phyloP scores from a whole-genome alignment of 2,329 filamentous ascomycete genomes.

The Endocalyx cinctus region DNA sequence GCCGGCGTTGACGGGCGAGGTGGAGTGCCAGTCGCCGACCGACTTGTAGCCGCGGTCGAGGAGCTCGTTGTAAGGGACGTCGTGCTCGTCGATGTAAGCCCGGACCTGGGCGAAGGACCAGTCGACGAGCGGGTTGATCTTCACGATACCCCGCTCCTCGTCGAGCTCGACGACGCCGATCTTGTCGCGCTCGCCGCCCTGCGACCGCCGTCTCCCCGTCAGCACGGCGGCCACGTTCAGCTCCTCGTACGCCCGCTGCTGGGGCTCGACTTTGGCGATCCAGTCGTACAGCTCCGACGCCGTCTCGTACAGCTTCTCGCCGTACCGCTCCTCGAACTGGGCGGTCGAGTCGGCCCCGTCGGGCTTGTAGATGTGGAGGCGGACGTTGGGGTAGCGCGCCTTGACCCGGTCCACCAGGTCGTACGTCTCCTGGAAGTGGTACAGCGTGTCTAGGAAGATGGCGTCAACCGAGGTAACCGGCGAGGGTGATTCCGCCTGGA shows the following conservation, averaged over 20 bases:
- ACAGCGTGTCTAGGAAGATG: constrained; percentile 79
- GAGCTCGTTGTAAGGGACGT: constrained; percentile 90
- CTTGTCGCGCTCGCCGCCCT: constrained; percentile 86
- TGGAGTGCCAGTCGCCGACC: constrained; percentile 97
- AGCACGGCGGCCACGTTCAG: constrained; percentile 85
- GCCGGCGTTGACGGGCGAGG: constrained; percentile 78
- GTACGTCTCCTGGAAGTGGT: constrained; percentile 77
- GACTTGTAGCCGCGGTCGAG: constrained; percentile 97
- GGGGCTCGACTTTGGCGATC: constrained; percentile 95
- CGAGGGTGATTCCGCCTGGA: constrained; percentile 59
- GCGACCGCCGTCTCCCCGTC: constrained; percentile 85
- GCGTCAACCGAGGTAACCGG: constrained; percentile 54
- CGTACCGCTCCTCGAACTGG: constrained; percentile 80
- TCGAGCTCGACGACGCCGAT: constrained; percentile 91
- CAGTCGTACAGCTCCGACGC: constrained; percentile 93
- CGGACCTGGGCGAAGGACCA: constrained; percentile 91
- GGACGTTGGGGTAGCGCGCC: constrained; percentile 70
- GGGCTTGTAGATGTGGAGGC: constrained; percentile 87
- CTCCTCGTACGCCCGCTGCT: constrained; percentile 83
- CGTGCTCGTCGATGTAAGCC: constrained; percentile 76
- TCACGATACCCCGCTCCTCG: constrained; percentile 80
- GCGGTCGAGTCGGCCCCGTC: constrained; percentile 65
- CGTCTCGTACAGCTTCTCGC: constrained; percentile 76
- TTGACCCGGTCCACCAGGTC: constrained; percentile 70
- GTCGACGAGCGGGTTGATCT: constrained; percentile 95